Conservation (phyloP, 2,329 filamentous ascomycete genomes). For the Phaeomoniella chlamydospora region DNA sequence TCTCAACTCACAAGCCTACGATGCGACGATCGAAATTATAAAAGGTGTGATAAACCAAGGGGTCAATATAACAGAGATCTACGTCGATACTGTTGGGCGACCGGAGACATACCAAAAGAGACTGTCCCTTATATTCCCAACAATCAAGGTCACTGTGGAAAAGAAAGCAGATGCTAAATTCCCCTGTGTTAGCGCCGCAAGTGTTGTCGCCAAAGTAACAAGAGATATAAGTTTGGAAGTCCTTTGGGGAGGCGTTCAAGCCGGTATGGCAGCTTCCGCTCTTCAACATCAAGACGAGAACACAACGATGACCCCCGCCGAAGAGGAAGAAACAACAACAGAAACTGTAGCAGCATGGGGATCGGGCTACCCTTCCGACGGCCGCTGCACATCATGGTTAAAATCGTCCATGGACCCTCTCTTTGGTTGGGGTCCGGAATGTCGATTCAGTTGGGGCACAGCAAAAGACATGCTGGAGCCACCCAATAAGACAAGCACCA, state of each 20-base stretch:
- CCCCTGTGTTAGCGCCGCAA: slow-evolving; percentile 84
- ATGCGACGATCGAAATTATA: slow-evolving; percentile 76
- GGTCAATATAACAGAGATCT: slow-evolving; percentile 77
- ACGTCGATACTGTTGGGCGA: slow-evolving; percentile 84
- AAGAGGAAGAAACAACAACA: slow-evolving; percentile 12
- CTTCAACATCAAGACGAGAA: neutral
- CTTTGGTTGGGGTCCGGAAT: slow-evolving; percentile 91
- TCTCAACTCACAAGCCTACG: slow-evolving; percentile 89
- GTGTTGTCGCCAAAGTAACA: slow-evolving; percentile 91
- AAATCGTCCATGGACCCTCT: slow-evolving; percentile 77
- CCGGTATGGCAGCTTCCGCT: neutral
- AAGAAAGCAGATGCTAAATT: slow-evolving; percentile 91
- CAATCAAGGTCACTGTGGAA: slow-evolving; percentile 57
- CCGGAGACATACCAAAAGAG: slow-evolving; percentile 73
- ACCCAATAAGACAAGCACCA: slow-evolving; percentile 37
- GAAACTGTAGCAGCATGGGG: slow-evolving; percentile 51
- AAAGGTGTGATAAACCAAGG: slow-evolving; percentile 59
- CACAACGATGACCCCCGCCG: slow-evolving; percentile 14
- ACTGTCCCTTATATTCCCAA: slow-evolving; percentile 72
- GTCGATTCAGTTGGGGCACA: slow-evolving; percentile 90
- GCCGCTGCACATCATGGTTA: slow-evolving; percentile 66
- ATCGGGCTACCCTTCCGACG: slow-evolving; percentile 85
- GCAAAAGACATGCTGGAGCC: slow-evolving; percentile 81
- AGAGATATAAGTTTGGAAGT: slow-evolving; percentile 78
- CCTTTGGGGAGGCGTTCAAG: slow-evolving; percentile 39